Evolutionary conservation across 345 rosid species (phyloP).

Genomic region (Citrus maxima): DNA sequence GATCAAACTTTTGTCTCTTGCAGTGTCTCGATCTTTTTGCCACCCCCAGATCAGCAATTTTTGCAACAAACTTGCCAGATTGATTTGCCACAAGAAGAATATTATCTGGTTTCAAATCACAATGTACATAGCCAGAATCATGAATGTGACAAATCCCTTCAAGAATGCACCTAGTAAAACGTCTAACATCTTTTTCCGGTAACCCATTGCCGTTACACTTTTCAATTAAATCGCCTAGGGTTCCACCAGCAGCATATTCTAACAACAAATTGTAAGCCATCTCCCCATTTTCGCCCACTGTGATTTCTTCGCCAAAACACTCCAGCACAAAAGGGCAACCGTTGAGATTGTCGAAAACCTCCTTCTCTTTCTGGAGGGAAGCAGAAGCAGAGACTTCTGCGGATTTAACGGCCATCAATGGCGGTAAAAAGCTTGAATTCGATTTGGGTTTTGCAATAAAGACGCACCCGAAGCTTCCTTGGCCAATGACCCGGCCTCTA

Average conservation of each 20-base stretch:
- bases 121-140: constrained; percentile 29
- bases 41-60: constrained; percentile 41
- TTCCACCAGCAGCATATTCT: constrained; percentile 47
- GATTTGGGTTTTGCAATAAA: constrained; percentile 19
- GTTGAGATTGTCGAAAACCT: constrained; percentile 25
- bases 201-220: constrained; percentile 21
- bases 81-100: constrained; percentile 17
- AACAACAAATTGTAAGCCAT: constrained; percentile 30
- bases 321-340: constrained; percentile 27
- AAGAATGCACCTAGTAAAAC: constrained; percentile 30
- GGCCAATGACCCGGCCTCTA: constrained; percentile 25
- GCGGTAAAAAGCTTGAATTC: constrained; percentile 9
- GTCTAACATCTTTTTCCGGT: constrained; percentile 27
- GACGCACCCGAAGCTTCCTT: constrained; percentile 29
- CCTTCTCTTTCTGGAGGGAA: constrained; percentile 35
- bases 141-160: constrained; percentile 36
- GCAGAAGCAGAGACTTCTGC: constrained; percentile 15
- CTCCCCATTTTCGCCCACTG: background rate
- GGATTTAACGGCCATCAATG: constrained; percentile 33
- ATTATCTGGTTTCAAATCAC: constrained; percentile 41
- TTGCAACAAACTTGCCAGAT: constrained; percentile 2
- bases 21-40: constrained; percentile 23
- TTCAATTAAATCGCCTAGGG: constrained; percentile 21
- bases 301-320: constrained; percentile 35
- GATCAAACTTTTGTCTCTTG: constrained; percentile 9